Conservation (phyloP, 768 basidiomycete genomes). For the Leccinum variicolor region DNA sequence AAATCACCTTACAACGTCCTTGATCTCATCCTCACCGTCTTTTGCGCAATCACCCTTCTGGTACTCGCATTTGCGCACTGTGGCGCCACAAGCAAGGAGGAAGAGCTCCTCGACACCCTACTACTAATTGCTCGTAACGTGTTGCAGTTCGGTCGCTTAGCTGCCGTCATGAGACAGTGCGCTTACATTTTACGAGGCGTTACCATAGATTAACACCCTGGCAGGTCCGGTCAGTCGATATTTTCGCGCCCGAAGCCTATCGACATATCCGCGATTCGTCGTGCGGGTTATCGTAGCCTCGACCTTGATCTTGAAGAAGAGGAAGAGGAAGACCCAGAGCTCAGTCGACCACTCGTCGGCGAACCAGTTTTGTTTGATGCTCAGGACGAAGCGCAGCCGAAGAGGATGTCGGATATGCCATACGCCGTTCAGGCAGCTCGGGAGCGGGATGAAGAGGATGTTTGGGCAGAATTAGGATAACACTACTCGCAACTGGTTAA, state of each 20-base stretch:
- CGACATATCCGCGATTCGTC: conserved; percentile 68
- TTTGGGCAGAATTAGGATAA: conserved; percentile 66
- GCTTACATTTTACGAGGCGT: conserved; percentile 28
- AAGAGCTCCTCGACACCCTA: conserved; percentile 91
- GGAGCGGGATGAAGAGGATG: conserved; percentile 62
- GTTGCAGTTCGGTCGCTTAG: conserved; percentile 88
- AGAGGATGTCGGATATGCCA: conserved; percentile 53
- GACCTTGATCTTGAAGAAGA: conserved; percentile 73
- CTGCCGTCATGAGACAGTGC: conserved; percentile 45
- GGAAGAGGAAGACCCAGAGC: conserved; percentile 52
- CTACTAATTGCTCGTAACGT: conserved; percentile 90
- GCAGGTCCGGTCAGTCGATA: conserved; percentile 84
- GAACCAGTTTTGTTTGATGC: conserved; percentile 67
- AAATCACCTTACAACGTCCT: conserved; percentile 69
- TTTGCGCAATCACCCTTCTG: conserved; percentile 87
- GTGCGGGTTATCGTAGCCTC: conserved; percentile 56
- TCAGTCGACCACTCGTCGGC: conserved; percentile 54
- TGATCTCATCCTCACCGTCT: conserved; percentile 82
- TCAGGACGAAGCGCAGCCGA: conserved; percentile 31
- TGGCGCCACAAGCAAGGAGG: conserved; percentile 79
- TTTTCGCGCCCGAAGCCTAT: conserved; percentile 85
- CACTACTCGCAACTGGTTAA: background rate
- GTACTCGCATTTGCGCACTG: conserved; percentile 89
- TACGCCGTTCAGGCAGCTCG: conserved; percentile 50
- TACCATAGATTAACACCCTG: conserved; percentile 7